Percentiles rank a stretch among this genome's conserved stretches.
Evolutionary conservation across 257 asterid genomes (phyloP).

Genomic region (Cynanchum wilfordii): DNA sequence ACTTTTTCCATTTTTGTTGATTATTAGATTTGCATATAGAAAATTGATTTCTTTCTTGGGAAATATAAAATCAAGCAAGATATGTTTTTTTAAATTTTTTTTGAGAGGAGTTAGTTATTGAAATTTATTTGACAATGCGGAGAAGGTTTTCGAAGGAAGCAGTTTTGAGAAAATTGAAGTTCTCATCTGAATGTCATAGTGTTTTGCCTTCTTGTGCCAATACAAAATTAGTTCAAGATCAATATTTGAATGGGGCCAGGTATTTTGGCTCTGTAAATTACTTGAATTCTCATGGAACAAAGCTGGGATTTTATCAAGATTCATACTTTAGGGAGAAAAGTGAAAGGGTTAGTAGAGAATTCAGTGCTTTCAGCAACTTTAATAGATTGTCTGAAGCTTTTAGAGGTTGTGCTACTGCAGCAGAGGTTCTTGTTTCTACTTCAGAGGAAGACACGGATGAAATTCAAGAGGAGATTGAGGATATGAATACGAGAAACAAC

Average conservation of each 20-base stretch:
- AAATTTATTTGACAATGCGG: conserved; percentile 59
- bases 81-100: background rate
- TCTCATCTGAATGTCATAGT: conserved; percentile 30
- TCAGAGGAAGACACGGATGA: conserved; percentile 89
- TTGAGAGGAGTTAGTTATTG: conserved; percentile 8
- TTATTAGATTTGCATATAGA: background rate
- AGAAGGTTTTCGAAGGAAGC: conserved; percentile 56
- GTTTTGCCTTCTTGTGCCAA: conserved; percentile 21
- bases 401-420: conserved; percentile 65
- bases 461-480: conserved; percentile 46
- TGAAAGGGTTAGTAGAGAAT: conserved; percentile 15
- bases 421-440: conserved; percentile 69
- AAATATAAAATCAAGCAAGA: background rate
- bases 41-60: background rate
- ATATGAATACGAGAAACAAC: conserved; percentile 38
- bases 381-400: conserved; percentile 25
- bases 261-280: conserved; percentile 10
- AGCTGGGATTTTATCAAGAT: conserved; percentile 28
- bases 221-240: conserved; percentile 19
- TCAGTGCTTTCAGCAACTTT: conserved; percentile 15
- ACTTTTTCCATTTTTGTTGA: background rate
- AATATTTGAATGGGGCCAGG: conserved; percentile 13
- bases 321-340: conserved; percentile 18
- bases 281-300: conserved; percentile 15
- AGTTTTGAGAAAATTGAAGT: conserved; percentile 36